Evolutionary conservation across 352 stramenopile genomes (phyloP), one percentile per base, ranked within the genome.

Genomic region (Blastocystis sp.): DNA sequence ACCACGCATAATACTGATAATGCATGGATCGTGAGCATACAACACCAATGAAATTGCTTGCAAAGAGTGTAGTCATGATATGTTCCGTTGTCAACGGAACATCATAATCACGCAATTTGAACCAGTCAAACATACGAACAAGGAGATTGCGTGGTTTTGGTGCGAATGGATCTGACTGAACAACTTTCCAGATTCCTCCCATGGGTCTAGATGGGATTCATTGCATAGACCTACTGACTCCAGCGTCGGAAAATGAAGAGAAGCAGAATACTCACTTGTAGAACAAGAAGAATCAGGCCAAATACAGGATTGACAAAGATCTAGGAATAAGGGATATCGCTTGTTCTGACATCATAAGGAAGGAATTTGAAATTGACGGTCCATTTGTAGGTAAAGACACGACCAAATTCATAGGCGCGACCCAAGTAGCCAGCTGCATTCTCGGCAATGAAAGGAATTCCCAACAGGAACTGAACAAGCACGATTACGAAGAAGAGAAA

Each of bases 301-400:
- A 92, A 89, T 19, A 56, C 37, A 51, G 92, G 93, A 21, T 81
- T 91, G 39, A 94, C 78, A 88, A 95, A 96, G 14, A 93, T 66
- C 63, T 87, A 42, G 24, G 16, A 4, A 46, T 78, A 1, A 63
- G 24, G 1, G n/a, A 11, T 29, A 19, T 21, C n/a, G 3, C n/a
- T 19, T 24, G 27, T 21, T 32, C 35, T 6, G 19, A 87, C 66
- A 21, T 94, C 89, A 81, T 95, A 92, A 51, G 89, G 88, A 49
- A 96, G 86, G 83, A 96, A 96, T 80, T 96, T 97, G 91, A 94
- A 98, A 92, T 99, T 98, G 39, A 99, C 96, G 16, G 96, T 98
- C 96, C 96, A 99, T 90, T 97, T 94, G 91, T 95, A 98, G 85
- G 94, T 96, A 89, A 99, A 99, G 37, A 98, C 95, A 46, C 96